A percentile compares a stretch with the other conserved stretches of the same genome.
Conservation (phyloP, 306 rosid species). For the Cicer yamashitae region DNA sequence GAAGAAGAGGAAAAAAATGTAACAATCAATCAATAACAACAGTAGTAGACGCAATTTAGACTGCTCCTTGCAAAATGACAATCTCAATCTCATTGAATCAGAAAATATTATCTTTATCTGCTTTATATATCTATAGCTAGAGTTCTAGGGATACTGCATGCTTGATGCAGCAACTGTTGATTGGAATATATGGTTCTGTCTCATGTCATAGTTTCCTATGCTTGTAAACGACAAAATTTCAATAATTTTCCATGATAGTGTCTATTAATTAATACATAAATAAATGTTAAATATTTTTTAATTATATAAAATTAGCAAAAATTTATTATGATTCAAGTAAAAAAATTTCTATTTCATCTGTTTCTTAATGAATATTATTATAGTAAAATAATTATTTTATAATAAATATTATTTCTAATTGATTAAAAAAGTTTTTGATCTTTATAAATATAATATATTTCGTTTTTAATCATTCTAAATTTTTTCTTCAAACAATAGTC, state of each 20-base stretch:
- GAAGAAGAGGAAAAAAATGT: conserved; percentile 23
- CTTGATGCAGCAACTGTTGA: conserved; percentile 38
- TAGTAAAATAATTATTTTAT: too few relatives aligned
- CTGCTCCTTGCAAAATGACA: conserved; percentile 36
- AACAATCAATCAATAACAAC: conserved; percentile 41
- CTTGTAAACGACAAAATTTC: conserved; percentile 49
- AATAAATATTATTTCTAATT: too few relatives aligned
- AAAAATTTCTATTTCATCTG: too few relatives aligned
- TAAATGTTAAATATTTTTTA: too few relatives aligned
- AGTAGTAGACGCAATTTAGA: conserved; percentile 36
- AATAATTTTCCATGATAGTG: conserved; percentile 30
- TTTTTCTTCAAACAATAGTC: too few relatives aligned
- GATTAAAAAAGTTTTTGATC: too few relatives aligned
- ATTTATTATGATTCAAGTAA: too few relatives aligned
- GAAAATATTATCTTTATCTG: conserved; percentile 41
- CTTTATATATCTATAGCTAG: conserved; percentile 33
- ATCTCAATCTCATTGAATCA: conserved; percentile 52
- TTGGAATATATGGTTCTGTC: conserved; percentile 45
- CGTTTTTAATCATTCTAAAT: too few relatives aligned
- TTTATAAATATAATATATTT: too few relatives aligned
- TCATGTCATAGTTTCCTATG: conserved; percentile 39
- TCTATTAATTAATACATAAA: not conserved
- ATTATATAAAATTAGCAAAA: too few relatives aligned
- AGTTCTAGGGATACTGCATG: conserved; percentile 48
- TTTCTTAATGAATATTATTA: too few relatives aligned